phyloP scores from a whole-genome alignment of 2,329 filamentous ascomycete genomes.

The Reticulascus tulasneorum region DNA sequence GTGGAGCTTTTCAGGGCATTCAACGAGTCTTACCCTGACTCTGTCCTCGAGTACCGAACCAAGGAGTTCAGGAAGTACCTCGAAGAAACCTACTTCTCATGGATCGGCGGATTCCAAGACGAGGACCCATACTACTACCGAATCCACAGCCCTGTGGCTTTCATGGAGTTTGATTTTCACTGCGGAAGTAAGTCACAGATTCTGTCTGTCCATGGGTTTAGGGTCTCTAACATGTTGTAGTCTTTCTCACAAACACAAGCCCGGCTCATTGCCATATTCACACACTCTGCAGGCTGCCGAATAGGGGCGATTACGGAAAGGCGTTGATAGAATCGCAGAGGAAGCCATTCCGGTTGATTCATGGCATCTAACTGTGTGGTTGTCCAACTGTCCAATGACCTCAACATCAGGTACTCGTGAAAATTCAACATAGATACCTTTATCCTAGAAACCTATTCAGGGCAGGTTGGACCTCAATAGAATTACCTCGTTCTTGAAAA shows the following conservation, averaged over 20 bases:
- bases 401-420: no score
- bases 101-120: slow-evolving; percentile 68
- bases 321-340: no score
- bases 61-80: slow-evolving; percentile 51
- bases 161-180: slow-evolving; percentile 78
- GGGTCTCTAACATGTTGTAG: no score
- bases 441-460: no score
- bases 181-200: no score
- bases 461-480: no score
- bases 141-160: slow-evolving; percentile 69
- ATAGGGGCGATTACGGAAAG: slow-evolving; percentile 72
- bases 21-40: slow-evolving; percentile 63
- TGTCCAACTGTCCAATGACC: no score
- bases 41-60: slow-evolving; percentile 56
- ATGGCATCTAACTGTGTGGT: no score
- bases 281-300: slow-evolving; percentile 67
- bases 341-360: slow-evolving; percentile 32
- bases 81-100: slow-evolving; percentile 72
- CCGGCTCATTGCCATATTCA: slow-evolving; percentile 79
- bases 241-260: slow-evolving; percentile 69
- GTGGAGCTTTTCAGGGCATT: slow-evolving; percentile 54
- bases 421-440: no score
- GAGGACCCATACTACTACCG: slow-evolving; percentile 73
- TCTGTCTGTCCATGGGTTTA: no score
- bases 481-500: no score